Percentiles rank a stretch among this genome's conserved stretches.
These are phyloP conservation scores for Hymenotorrendiella dingleyae DNA, from an alignment of 2,329 filamentous ascomycete genomes.

Conservation along the genomic window DNA sequence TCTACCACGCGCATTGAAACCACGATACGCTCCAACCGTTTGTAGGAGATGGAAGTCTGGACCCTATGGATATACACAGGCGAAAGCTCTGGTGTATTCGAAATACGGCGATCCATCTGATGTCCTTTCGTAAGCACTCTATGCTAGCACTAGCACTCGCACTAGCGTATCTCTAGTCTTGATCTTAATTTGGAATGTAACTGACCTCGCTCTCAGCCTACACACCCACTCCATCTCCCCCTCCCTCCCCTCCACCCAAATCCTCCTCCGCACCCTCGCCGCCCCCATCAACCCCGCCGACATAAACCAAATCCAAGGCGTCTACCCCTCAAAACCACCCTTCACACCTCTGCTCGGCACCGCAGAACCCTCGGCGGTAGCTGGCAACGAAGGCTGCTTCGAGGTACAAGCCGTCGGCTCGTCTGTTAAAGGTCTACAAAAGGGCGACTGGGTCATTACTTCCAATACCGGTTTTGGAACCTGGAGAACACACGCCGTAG, in stretches of 20 bases:
- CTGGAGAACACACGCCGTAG: slow-evolving; percentile 86
- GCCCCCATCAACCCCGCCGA: slow-evolving; percentile 95
- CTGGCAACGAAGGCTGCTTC: slow-evolving; percentile 89
- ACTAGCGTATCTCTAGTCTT: too few relatives aligned
- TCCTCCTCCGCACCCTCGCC: slow-evolving; percentile 83
- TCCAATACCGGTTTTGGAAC: slow-evolving; percentile 79
- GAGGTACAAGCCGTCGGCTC: slow-evolving; percentile 72
- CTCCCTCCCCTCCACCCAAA: slow-evolving; percentile 55
- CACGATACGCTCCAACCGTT: slow-evolving; percentile 8
- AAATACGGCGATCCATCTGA: slow-evolving; percentile 70
- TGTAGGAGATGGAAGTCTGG: slow-evolving; percentile 43
- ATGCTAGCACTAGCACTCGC: background rate
- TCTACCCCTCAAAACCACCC: slow-evolving; percentile 79
- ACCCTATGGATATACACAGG: slow-evolving; percentile 75
- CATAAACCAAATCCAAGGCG: slow-evolving; percentile 96
- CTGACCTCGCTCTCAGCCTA: slow-evolving; percentile 48
- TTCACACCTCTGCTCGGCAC: slow-evolving; percentile 77
- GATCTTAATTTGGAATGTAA: too few relatives aligned
- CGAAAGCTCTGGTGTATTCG: slow-evolving; percentile 73
- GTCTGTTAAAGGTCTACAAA: slow-evolving; percentile 43
- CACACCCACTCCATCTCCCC: slow-evolving; percentile 75
- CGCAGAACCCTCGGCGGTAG: slow-evolving; percentile 65
- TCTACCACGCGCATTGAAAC: slow-evolving; percentile 14
- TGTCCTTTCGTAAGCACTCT: slow-evolving; percentile 50
- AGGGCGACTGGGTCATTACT: slow-evolving; percentile 93